Percentiles rank a stretch among this genome's conserved stretches.
Evolutionary conservation across 176 grass and related monocot genomes (phyloP).

Genomic region (Zoysia japonica): DNA sequence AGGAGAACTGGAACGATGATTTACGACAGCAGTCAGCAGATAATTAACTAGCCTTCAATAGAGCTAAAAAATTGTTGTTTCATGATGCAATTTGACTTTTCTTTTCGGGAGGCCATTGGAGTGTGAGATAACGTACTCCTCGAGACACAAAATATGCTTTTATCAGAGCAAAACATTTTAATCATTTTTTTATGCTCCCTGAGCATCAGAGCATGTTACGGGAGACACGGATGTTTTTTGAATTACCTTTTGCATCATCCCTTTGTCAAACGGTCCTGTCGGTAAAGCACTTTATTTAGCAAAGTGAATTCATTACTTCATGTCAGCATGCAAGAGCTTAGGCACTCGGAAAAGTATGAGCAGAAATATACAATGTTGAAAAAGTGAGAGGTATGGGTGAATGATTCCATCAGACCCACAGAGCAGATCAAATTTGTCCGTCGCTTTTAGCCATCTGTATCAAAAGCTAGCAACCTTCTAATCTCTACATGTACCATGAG

Average conservation of each 20-base stretch:
- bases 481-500: constrained; percentile 9
- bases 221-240: neutral
- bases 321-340: neutral
- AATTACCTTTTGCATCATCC: constrained; percentile 10
- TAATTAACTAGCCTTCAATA: constrained; percentile 30
- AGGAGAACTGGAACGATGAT: constrained; percentile 1
- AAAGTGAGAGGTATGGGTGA: neutral
- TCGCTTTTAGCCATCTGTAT: neutral
- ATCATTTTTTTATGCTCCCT: neutral
- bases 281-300: neutral
- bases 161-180: neutral
- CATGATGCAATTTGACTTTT: neutral
- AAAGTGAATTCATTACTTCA: neutral
- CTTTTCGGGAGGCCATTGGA: constrained; percentile 10
- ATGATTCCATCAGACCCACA: neutral
- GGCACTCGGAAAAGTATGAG: constrained; percentile 4
- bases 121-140: constrained; percentile 42
- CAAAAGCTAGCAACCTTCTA: neutral
- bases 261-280: constrained; percentile 11
- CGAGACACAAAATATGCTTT: constrained; percentile 53
- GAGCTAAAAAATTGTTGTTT: constrained; percentile 5
- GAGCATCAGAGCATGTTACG: neutral
- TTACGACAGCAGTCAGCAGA: constrained; percentile 18
- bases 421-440: constrained; percentile 16
- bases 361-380: neutral